Conservation (phyloP, 2,329 filamentous ascomycete species). For the Fusarium pseudograminearum region DNA sequence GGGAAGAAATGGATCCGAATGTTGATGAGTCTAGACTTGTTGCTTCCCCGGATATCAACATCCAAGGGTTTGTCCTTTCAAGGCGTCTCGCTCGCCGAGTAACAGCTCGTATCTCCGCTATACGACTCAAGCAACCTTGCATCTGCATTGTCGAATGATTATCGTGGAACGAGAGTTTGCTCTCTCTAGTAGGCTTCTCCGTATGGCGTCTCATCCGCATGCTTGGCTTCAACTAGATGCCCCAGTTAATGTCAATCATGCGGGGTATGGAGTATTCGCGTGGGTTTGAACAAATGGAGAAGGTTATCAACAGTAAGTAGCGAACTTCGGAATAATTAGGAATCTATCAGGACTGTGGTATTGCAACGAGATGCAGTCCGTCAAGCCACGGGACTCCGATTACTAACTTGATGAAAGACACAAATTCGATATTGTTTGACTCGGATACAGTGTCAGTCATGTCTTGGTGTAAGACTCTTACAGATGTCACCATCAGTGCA, state of each 20-base stretch:
- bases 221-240: constrained; percentile 11
- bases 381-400: too few species aligned
- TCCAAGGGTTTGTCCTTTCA: constrained; percentile 1
- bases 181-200: constrained; percentile 1
- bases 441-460: background rate
- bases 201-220: constrained; percentile 25
- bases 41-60: constrained; percentile 11
- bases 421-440: background rate
- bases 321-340: constrained; percentile 37
- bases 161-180: background rate
- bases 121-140: background rate
- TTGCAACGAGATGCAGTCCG: background rate
- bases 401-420: background rate
- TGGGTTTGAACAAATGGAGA: constrained; percentile 1
- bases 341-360: constrained; percentile 1
- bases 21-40: constrained; percentile 5
- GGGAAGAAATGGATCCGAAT: constrained; percentile 12
- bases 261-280: constrained; percentile 30
- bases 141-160: constrained; percentile 20
- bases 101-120: constrained; percentile 36
- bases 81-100: constrained; percentile 29
- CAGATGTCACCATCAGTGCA: background rate
- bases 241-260: constrained; percentile 5
- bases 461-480: too few species aligned
- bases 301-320: background rate